Percentiles rank a stretch among this genome's conserved stretches.
Evolutionary conservation across 306 rosid species (phyloP).

Genomic region (Quercus variabilis): DNA sequence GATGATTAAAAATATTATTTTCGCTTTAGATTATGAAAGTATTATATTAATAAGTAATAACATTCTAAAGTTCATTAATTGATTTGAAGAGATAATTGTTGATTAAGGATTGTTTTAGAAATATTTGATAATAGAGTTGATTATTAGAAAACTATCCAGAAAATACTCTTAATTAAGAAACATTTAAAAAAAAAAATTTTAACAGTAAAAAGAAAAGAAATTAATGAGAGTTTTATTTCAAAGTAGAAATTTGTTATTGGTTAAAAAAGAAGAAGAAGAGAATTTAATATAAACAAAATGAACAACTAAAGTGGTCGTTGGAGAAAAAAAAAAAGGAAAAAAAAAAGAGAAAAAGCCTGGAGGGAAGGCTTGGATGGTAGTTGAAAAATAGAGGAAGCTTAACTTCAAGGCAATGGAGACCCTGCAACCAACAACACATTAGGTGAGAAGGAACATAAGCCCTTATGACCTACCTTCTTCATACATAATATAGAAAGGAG

Average conservation of each 20-base stretch:
- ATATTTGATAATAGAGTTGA: too few species aligned
- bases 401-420: slow-evolving; percentile 86
- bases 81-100: too few species aligned
- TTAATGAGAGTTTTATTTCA: neutral
- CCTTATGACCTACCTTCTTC: neutral
- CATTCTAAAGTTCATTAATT: too few species aligned
- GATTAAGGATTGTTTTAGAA: too few species aligned
- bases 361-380: slow-evolving; percentile 18
- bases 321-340: too few species aligned
- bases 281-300: neutral
- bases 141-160: too few species aligned
- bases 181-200: too few species aligned
- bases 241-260: neutral
- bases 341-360: neutral
- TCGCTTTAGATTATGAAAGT: too few species aligned
- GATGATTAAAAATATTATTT: too few species aligned
- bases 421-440: slow-evolving; percentile 71
- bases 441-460: slow-evolving; percentile 21
- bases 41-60: too few species aligned
- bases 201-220: too few species aligned
- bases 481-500: slow-evolving; percentile 24
- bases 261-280: neutral
- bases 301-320: slow-evolving; percentile 26
- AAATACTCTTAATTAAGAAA: too few species aligned
- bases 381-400: slow-evolving; percentile 72